Percentiles rank a stretch among this genome's conserved stretches.
phyloP scores from a whole-genome alignment of 257 asterid genomes.

The Lycium ferocissimum region DNA sequence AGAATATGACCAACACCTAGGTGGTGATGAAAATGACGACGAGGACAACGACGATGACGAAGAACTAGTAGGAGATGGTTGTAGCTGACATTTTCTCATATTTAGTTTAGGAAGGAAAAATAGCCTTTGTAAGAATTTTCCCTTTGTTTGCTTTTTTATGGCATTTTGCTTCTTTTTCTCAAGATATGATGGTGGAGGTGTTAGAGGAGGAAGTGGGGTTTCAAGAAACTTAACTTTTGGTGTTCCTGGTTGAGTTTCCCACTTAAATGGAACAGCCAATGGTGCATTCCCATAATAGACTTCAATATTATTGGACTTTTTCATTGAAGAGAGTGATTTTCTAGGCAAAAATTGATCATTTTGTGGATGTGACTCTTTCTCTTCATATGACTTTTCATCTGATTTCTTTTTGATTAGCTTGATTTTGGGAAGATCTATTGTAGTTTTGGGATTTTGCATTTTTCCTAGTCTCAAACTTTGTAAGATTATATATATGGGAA shows the following conservation, averaged over 20 bases:
- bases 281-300: conserved; percentile 42
- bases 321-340: conserved; percentile 26
- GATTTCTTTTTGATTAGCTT: conserved; percentile 34
- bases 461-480: neutral
- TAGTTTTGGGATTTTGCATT: conserved; percentile 29
- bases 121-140: conserved; percentile 21
- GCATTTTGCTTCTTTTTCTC: conserved; percentile 30
- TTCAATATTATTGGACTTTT: conserved; percentile 28
- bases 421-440: conserved; percentile 31
- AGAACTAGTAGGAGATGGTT: conserved; percentile 28
- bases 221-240: conserved; percentile 38
- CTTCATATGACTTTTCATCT: neutral
- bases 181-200: conserved; percentile 52
- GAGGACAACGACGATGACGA: conserved; percentile 14
- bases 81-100: conserved; percentile 27
- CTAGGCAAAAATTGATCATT: neutral
- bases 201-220: conserved; percentile 45
- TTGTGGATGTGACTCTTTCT: neutral
- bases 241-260: conserved; percentile 54
- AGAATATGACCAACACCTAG: conserved; percentile 36
- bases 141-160: conserved; percentile 26
- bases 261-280: conserved; percentile 43
- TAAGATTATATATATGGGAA: neutral
- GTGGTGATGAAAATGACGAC: conserved; percentile 31
- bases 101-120: conserved; percentile 39